A percentile compares a stretch with the other conserved stretches of the same genome.
phyloP scores from a whole-genome alignment of 257 asterid species.

The Nicotiana benthamiana region DNA sequence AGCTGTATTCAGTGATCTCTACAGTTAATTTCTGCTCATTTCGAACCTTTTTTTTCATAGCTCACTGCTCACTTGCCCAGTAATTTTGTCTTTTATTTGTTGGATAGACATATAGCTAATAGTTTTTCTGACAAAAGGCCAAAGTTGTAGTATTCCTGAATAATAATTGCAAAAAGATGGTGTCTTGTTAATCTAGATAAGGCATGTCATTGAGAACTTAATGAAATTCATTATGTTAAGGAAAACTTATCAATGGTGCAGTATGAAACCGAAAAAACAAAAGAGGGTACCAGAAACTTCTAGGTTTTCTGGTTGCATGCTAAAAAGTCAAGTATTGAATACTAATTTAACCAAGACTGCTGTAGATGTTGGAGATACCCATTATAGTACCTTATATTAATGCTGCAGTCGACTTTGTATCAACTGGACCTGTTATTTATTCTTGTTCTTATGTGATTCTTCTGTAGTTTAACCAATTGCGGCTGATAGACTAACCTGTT shows the following conservation, averaged over 20 bases:
- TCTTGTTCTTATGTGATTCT: neutral
- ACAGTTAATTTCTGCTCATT: neutral
- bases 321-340: neutral
- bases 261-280: neutral
- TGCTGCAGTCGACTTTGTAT: neutral
- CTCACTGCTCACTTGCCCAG: neutral
- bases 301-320: neutral
- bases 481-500: neutral
- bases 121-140: neutral
- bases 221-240: neutral
- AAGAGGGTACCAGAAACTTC: neutral
- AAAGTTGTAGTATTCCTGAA: neutral
- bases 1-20: neutral
- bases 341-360: neutral
- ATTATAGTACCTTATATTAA: neutral
- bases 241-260: neutral
- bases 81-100: conserved; percentile 3
- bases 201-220: neutral
- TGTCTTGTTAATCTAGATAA: neutral
- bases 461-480: neutral
- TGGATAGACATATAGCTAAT: neutral
- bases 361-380: neutral
- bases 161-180: neutral
- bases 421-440: neutral
- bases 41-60: neutral